Conservation (phyloP, 805 yeast species). For the Komagataella kurtzmanii region DNA sequence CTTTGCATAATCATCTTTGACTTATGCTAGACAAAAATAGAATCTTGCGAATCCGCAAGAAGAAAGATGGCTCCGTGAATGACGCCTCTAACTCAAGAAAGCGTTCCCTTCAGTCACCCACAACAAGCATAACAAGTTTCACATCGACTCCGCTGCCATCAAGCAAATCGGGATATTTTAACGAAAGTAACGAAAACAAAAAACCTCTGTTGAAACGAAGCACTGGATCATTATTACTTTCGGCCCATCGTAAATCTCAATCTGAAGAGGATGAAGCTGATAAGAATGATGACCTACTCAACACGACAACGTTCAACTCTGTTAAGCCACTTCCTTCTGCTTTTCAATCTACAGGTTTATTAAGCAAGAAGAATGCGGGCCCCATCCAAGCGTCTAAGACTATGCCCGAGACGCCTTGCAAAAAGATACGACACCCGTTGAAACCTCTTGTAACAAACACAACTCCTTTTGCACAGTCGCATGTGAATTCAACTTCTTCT, state of each 20-base stretch:
- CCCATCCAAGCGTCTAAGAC: slow-evolving; percentile 8
- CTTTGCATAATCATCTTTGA: background rate
- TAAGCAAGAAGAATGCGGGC: slow-evolving; percentile 38
- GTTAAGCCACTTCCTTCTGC: slow-evolving; percentile 83
- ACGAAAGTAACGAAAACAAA: background rate
- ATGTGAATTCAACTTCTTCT: background rate
- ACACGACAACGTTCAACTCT: slow-evolving; percentile 41
- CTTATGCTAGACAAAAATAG: background rate
- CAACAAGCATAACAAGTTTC: background rate
- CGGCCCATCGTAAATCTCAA: background rate
- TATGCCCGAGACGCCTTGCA: slow-evolving; percentile 58
- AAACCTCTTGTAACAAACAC: background rate
- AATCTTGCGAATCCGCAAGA: background rate
- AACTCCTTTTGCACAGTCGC: slow-evolving; percentile 8
- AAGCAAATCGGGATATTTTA: background rate
- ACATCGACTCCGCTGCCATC: background rate
- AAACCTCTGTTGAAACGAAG: background rate
- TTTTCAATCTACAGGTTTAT: slow-evolving; percentile 60
- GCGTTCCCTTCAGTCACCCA: background rate
- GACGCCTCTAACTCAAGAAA: background rate
- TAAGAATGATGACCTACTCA: background rate
- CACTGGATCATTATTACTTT: background rate
- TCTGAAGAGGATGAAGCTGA: background rate
- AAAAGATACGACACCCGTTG: slow-evolving; percentile 16
- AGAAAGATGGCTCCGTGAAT: background rate